These are phyloP conservation scores for Termitomyces sp. DNA, from an alignment of 768 basidiomycete species.

Conservation along the genomic window DNA sequence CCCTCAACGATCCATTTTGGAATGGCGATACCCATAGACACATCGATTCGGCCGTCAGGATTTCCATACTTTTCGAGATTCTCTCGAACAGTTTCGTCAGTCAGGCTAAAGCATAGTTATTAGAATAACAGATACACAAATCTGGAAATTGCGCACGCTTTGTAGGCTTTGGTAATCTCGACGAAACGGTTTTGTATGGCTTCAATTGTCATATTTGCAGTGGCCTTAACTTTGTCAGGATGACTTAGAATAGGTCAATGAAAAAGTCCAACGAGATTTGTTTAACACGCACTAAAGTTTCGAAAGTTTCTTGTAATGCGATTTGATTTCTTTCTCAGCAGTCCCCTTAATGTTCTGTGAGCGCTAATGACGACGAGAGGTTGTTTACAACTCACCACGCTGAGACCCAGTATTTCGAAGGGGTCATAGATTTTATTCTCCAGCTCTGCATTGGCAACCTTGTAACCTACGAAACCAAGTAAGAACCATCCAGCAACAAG, in stretches of 20 bases:
- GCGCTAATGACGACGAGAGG: not conserved
- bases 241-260: constrained; percentile 48
- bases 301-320: constrained; percentile 90
- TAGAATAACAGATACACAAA: not conserved
- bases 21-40: constrained; percentile 91
- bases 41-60: constrained; percentile 94
- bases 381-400: constrained; percentile 39
- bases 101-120: constrained; percentile 46
- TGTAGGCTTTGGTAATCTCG: constrained; percentile 95
- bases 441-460: constrained; percentile 47
- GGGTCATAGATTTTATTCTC: constrained; percentile 84
- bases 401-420: constrained; percentile 87
- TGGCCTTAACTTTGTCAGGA: constrained; percentile 90
- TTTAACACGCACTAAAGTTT: constrained; percentile 60
- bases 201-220: constrained; percentile 80
- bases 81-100: constrained; percentile 86
- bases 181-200: constrained; percentile 84
- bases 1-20: constrained; percentile 92
- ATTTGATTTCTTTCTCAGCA: constrained; percentile 90
- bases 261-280: not conserved
- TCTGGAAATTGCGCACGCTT: constrained; percentile 54
- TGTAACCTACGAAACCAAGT: constrained; percentile 64
- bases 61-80: constrained; percentile 89
- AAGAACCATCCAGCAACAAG: constrained; percentile 69
- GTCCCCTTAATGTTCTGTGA: constrained; percentile 38